phyloP scores from a whole-genome alignment of 345 rosid species.

The Salix dunnii region DNA sequence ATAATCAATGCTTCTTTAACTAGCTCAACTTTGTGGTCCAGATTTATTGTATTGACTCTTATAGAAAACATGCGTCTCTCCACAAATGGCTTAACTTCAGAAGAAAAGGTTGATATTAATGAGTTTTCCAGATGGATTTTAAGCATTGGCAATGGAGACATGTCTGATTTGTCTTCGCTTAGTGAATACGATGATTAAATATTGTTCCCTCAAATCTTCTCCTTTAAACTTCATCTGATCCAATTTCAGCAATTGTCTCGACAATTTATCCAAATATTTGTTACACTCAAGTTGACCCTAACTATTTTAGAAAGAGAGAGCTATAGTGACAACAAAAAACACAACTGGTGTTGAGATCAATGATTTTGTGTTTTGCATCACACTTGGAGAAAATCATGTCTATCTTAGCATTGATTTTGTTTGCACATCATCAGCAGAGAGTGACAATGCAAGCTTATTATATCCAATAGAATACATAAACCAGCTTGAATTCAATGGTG shows the following conservation, averaged over 20 bases:
- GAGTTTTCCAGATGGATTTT: neutral
- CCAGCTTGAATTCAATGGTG: neutral
- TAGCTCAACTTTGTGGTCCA: neutral
- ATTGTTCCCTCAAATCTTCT: neutral
- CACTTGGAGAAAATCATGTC: no score
- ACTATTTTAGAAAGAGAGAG: neutral
- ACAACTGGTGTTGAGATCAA: neutral
- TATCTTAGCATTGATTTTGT: neutral
- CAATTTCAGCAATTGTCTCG: neutral
- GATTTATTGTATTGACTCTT: neutral
- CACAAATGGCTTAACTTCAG: no score
- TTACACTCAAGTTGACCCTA: no score
- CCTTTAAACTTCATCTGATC: neutral
- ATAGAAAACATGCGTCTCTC: neutral
- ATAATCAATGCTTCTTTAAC: neutral
- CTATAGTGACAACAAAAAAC: neutral
- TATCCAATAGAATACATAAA: slow-evolving; percentile 10
- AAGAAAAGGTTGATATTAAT: no score
- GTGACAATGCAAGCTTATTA: neutral
- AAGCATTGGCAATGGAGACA: neutral
- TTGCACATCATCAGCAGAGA: neutral
- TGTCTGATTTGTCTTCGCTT: neutral
- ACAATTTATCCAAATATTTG: neutral
- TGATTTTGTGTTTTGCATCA: neutral
- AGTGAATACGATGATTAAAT: neutral